Base-by-base conservation (phyloP, 179 eudicot species). In the Spinacia oleracea region DNA sequence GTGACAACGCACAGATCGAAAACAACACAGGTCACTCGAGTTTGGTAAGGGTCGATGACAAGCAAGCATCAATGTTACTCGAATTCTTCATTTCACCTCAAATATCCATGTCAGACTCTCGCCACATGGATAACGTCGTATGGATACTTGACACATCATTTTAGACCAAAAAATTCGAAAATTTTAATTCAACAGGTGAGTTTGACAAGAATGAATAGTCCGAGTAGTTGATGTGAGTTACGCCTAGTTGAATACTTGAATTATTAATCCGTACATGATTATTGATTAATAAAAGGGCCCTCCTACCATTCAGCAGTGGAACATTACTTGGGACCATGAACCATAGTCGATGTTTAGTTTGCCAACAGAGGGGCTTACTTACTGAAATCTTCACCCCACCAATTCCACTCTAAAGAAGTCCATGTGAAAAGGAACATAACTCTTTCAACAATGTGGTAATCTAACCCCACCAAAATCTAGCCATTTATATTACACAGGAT, bases 351-450 rank as follows among this genome's bases (percentile, higher is more conserved):
- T 71, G 74, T 27, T 27, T 50, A 31, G 18, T 46, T 48, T 27
- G 42, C 25, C 40, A 71, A 38, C 40, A 38, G 40, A 38, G 50
- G 40, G 27, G 48, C 46, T 46, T 9, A 71, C 59, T 50, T 74
- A 38, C 51, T 74, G 66, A 23, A 23, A 27, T 74, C 40, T 59
- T 16, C 25, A 45, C 71, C 78, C 78, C 71, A 75, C 78, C 78
- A 60, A 14, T 56, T 60, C 8, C 58, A 53, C 58, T 5, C 58
- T 53, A 51, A 4, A 51, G 58, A 51, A 11, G 58, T 51, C 23
- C 27, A 66, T n/a, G 50, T 50, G 60, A 34, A 50, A 77, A 64
- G 43, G 43, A 75, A 50, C 45, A 76, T 20, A 9, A 9, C 40
- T 72, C 20, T 76, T 76, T 20, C 51, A 67, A 64, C 79, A 77